phyloP scores from a whole-genome alignment of 2,329 filamentous ascomycete genomes.

The Kalmusia sp. region DNA sequence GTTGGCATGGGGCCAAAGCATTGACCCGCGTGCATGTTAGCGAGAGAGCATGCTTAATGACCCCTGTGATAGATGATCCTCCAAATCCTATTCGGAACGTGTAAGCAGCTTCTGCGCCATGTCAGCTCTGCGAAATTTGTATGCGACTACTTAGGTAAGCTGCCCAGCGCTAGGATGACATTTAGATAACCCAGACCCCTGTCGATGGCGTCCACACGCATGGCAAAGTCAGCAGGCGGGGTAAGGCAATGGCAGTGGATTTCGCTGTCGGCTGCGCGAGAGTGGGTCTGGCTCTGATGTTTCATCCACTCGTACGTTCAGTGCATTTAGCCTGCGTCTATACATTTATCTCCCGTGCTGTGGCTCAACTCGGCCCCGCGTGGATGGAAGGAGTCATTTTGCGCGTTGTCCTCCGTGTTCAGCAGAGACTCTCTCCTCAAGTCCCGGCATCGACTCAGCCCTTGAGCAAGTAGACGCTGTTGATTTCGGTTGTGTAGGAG shows the following conservation, averaged over 20 bases:
- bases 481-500: not conserved
- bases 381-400: not conserved
- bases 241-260: constrained; percentile 3
- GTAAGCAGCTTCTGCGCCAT: constrained; percentile 20
- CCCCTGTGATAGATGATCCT: constrained; percentile 4
- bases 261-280: not conserved
- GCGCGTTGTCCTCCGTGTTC: not conserved
- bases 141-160: constrained; percentile 25
- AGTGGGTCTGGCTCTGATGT: not conserved
- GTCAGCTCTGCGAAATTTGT: constrained; percentile 31
- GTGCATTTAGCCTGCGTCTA: constrained; percentile 6
- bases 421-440: not conserved
- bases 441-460: not conserved
- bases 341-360: not conserved
- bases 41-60: not conserved
- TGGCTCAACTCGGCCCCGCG: not conserved
- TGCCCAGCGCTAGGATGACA: constrained; percentile 7
- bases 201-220: not conserved
- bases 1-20: constrained; percentile 5
- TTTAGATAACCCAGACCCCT: constrained; percentile 12
- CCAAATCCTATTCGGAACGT: not conserved
- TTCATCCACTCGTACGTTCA: constrained; percentile 1
- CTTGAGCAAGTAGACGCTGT: not conserved
- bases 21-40: constrained; percentile 1
- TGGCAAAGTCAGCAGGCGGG: constrained; percentile 9